Conservation (phyloP, 1,284 basidiomycete genomes). For the Coniferiporia weirii region DNA sequence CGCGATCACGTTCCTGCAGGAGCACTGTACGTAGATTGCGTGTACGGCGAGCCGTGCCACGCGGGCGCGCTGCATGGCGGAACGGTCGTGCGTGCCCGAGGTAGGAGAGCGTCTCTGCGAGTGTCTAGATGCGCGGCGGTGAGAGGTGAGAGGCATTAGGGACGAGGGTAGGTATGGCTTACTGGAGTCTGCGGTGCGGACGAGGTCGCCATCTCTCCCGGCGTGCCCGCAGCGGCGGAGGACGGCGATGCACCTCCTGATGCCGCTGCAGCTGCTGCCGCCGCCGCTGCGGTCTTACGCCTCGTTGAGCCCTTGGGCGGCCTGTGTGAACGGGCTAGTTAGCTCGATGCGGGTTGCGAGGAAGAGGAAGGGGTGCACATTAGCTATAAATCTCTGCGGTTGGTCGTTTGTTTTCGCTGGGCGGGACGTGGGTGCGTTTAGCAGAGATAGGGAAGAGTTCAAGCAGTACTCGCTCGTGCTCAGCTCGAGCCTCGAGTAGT, state of each 20-base stretch:
- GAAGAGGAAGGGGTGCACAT: neutral
- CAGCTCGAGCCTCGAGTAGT: no score
- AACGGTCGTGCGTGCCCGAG: constrained; percentile 64
- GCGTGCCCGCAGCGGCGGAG: neutral
- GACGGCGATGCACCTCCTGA: neutral
- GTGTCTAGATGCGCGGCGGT: constrained; percentile 35
- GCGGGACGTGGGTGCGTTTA: no score
- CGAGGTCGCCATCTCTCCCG: constrained; percentile 3
- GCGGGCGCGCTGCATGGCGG: constrained; percentile 61
- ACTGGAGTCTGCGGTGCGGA: constrained; percentile 27
- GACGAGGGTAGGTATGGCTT: constrained; percentile 12
- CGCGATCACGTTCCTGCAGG: constrained; percentile 54
- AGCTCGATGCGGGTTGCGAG: no score
- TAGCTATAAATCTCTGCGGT: no score
- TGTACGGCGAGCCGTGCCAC: neutral
- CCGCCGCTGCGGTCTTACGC: constrained; percentile 23
- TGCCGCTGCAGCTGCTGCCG: constrained; percentile 8
- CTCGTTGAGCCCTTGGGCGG: constrained; percentile 30
- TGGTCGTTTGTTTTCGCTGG: no score
- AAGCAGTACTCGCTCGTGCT: no score
- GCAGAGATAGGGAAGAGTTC: no score
- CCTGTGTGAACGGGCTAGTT: constrained; percentile 20
- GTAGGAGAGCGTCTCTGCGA: constrained; percentile 69
- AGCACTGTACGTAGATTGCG: neutral
- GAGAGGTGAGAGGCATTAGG: neutral